These are phyloP conservation scores for Aspergillus coremiiformis DNA, from an alignment of 495 filamentous ascomycete genomes.

Conservation along the genomic window DNA sequence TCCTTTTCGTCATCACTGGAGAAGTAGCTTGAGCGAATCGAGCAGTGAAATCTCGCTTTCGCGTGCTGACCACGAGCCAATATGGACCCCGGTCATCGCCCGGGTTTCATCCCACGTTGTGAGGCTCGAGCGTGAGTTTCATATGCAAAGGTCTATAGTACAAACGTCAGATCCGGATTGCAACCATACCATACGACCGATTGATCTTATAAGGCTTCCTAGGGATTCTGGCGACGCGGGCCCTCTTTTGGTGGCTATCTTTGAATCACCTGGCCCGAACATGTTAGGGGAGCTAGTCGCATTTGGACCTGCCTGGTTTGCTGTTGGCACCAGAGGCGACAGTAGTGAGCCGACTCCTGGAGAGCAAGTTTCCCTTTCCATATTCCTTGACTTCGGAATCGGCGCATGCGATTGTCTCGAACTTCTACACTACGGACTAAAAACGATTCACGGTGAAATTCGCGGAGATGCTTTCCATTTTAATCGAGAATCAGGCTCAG, in stretches of 20 bases:
- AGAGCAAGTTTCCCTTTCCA: slow-evolving; percentile 56
- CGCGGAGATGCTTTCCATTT: slow-evolving; percentile 84
- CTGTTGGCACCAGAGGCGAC: slow-evolving; percentile 40
- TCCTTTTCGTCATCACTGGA: slow-evolving; percentile 29
- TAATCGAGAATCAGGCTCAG: slow-evolving; percentile 54
- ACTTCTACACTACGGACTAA: slow-evolving; percentile 74
- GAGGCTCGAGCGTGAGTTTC: slow-evolving; percentile 75
- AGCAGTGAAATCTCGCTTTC: slow-evolving; percentile 41
- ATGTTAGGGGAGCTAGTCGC: slow-evolving; percentile 61
- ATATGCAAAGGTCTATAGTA: slow-evolving; percentile 64
- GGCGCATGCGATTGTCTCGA: slow-evolving; percentile 79
- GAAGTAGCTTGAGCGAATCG: slow-evolving; percentile 42
- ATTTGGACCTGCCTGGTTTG: slow-evolving; percentile 69
- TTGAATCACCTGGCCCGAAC: slow-evolving; percentile 69
- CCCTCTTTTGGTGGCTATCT: slow-evolving; percentile 64
- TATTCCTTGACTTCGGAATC: slow-evolving; percentile 83
- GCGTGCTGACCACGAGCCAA: slow-evolving; percentile 34
- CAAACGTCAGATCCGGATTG: slow-evolving; percentile 64
- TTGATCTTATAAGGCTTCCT: slow-evolving; percentile 63
- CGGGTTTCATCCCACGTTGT: slow-evolving; percentile 72
- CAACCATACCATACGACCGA: slow-evolving; percentile 63
- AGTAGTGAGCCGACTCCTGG: slow-evolving; percentile 46
- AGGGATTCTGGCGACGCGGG: slow-evolving; percentile 55
- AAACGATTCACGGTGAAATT: slow-evolving; percentile 80
- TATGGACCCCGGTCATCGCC: slow-evolving; percentile 56